Evolutionary conservation across 768 basidiomycete species (phyloP).

Genomic region (Mycena capillaripes): DNA sequence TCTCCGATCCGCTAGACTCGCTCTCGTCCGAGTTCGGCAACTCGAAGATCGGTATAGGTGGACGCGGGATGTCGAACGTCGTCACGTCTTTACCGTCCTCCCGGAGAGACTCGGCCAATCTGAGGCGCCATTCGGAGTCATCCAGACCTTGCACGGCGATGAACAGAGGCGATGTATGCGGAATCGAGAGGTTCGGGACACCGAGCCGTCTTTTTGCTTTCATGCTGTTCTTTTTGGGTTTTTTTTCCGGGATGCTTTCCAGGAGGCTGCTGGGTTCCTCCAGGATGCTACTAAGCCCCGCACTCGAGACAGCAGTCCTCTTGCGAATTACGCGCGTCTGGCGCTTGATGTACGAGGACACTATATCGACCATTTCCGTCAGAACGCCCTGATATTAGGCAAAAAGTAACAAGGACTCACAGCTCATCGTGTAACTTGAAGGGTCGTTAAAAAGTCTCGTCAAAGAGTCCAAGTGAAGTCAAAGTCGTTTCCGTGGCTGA

Average conservation of each 20-base stretch:
- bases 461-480: no score
- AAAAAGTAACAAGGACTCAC: background rate
- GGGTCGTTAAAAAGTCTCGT: background rate
- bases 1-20: constrained; percentile 4
- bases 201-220: constrained; percentile 29
- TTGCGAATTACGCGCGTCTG: constrained; percentile 24
- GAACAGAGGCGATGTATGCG: constrained; percentile 2
- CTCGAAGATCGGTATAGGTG: background rate
- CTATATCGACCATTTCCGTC: background rate
- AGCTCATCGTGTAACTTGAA: background rate
- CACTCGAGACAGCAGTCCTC: background rate
- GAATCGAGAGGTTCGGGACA: constrained; percentile 31
- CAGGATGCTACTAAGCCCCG: constrained; percentile 1
- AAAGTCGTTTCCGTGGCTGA: no score
- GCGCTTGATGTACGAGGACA: constrained; percentile 29
- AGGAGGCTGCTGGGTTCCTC: constrained; percentile 19
- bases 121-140: background rate
- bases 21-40: background rate
- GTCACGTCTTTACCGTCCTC: background rate
- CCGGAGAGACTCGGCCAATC: background rate
- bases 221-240: constrained; percentile 21
- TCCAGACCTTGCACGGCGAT: background rate
- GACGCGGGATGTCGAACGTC: background rate
- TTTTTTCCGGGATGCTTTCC: background rate
- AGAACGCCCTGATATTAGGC: background rate